These are phyloP conservation scores for Craspedostauros australis DNA, from an alignment of 108 stramenopile genomes.

Conservation along the genomic window DNA sequence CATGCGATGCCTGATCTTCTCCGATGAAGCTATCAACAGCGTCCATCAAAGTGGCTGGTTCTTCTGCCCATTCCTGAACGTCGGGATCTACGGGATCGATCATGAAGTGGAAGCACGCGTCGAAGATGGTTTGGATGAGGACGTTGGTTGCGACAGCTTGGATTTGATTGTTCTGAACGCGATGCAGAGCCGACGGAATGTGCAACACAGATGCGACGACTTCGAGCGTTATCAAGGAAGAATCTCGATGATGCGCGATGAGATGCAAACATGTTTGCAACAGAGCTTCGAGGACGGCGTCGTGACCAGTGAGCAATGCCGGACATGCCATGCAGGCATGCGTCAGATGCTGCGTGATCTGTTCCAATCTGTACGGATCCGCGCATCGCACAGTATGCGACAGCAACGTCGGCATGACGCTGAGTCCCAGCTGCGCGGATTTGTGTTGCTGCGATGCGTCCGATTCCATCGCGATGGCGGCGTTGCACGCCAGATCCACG, in stretches of 20 bases:
- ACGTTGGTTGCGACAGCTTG: neutral
- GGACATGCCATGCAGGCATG: conserved; percentile 33
- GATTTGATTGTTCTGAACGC: too few species aligned
- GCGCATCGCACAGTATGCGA: neutral
- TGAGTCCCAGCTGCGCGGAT: neutral
- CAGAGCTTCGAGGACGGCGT: conserved; percentile 19
- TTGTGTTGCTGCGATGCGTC: too few species aligned
- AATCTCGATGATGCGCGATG: conserved; percentile 5
- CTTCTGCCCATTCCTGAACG: conserved; percentile 38
- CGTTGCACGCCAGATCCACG: too few species aligned
- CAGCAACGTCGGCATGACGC: neutral
- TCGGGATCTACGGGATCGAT: conserved; percentile 36
- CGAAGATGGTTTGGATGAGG: conserved; percentile 16
- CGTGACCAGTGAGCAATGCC: conserved; percentile 46
- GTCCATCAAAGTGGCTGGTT: conserved; percentile 42
- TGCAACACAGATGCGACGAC: too few species aligned
- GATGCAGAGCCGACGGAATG: too few species aligned
- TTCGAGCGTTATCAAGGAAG: conserved; percentile 41
- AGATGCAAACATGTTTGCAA: conserved; percentile 40
- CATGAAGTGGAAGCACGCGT: conserved; percentile 21
- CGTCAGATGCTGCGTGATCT: conserved; percentile 14
- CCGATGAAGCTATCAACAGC: too few species aligned
- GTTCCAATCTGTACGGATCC: neutral
- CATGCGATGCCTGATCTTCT: too few species aligned
- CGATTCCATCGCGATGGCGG: conserved; percentile 21